A percentile compares a stretch with the other conserved stretches of the same genome.
These are phyloP conservation scores for Aspergillus pseudonomiae DNA, from an alignment of 2,329 filamentous ascomycete genomes.

Conservation along the genomic window DNA sequence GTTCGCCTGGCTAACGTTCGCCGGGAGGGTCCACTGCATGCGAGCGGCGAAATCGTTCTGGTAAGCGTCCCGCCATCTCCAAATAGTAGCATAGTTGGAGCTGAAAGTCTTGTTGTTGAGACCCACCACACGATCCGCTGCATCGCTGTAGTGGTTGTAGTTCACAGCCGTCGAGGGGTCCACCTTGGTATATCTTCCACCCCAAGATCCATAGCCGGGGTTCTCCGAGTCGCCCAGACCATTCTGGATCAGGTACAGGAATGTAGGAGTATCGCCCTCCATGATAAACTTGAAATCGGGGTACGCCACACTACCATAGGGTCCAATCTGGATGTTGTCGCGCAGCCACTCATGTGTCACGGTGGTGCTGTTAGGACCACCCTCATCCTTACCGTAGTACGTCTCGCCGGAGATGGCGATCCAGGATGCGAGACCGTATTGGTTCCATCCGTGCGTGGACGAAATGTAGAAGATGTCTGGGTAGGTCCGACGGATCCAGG, in stretches of 20 bases:
- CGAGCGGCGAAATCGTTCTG: slow-evolving; percentile 55
- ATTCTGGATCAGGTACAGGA: slow-evolving; percentile 46
- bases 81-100: slow-evolving; percentile 54
- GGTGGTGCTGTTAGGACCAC: slow-evolving; percentile 53
- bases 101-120: slow-evolving; percentile 34
- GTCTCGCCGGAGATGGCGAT: slow-evolving; percentile 38
- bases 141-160: slow-evolving; percentile 36
- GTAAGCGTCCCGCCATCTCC: slow-evolving; percentile 56
- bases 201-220: slow-evolving; percentile 48
- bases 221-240: slow-evolving; percentile 42
- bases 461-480: slow-evolving; percentile 61
- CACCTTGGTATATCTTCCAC: slow-evolving; percentile 41
- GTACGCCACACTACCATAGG: slow-evolving; percentile 47
- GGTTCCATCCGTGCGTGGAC: slow-evolving; percentile 51
- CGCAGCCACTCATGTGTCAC: slow-evolving; percentile 56
- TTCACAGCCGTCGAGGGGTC: slow-evolving; percentile 14
- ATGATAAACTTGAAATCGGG: slow-evolving; percentile 53
- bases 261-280: slow-evolving; percentile 53
- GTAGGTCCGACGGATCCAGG: slow-evolving; percentile 58
- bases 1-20: slow-evolving; percentile 23
- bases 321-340: slow-evolving; percentile 56
- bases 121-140: slow-evolving; percentile 38
- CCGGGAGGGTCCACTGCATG: slow-evolving; percentile 51
- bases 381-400: slow-evolving; percentile 52
- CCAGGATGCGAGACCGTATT: slow-evolving; percentile 51